Conservation (phyloP, 2,329 filamentous ascomycete species). For the Knoxdaviesia capensis region DNA sequence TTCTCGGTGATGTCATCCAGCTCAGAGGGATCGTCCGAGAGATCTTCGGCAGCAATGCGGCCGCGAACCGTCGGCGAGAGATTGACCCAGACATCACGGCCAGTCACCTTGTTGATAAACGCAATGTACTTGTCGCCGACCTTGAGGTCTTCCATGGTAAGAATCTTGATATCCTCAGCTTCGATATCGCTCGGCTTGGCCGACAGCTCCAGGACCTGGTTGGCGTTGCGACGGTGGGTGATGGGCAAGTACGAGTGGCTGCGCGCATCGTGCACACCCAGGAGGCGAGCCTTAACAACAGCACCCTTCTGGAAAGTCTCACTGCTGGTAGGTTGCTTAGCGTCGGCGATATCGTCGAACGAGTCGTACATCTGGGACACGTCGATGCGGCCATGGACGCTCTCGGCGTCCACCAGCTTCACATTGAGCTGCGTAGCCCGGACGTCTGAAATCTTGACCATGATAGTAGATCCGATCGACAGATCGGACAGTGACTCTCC, state of each 20-base stretch:
- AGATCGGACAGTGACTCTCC: conserved; percentile 29
- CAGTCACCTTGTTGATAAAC: conserved; percentile 76
- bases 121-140: conserved; percentile 54
- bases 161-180: conserved; percentile 19
- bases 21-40: conserved; percentile 68
- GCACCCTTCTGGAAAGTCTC: conserved; percentile 50
- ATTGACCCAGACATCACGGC: conserved; percentile 75
- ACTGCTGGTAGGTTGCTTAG: conserved; percentile 52
- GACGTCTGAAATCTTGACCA: conserved; percentile 62
- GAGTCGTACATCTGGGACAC: conserved; percentile 76
- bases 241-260: conserved; percentile 86
- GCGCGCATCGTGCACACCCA: conserved; percentile 76
- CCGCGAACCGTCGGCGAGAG: conserved; percentile 76
- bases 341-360: conserved; percentile 71
- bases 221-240: conserved; percentile 61
- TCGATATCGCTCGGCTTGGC: conserved; percentile 51
- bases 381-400: conserved; percentile 81
- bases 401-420: conserved; percentile 49
- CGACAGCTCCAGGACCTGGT: conserved; percentile 73
- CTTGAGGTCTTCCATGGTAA: conserved; percentile 55
- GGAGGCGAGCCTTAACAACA: conserved; percentile 50
- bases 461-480: conserved; percentile 48
- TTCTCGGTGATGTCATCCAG: conserved; percentile 56
- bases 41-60: conserved; percentile 61
- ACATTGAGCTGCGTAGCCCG: conserved; percentile 91